Conservation (phyloP, 2,329 filamentous ascomycete genomes). For the Penicillium sp. region DNA sequence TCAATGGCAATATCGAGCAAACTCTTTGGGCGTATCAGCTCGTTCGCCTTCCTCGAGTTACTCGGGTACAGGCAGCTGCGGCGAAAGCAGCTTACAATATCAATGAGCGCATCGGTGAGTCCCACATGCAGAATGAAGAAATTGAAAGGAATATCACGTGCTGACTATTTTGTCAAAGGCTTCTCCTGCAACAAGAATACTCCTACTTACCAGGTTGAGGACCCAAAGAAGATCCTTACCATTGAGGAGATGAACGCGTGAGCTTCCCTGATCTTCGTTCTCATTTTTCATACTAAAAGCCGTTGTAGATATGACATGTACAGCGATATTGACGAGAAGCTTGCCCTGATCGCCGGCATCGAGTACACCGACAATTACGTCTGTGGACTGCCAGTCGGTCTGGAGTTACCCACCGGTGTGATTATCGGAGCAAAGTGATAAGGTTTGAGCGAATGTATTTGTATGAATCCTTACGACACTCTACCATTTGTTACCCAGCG, state of each 20-base stretch:
- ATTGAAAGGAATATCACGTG: neutral
- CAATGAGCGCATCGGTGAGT: constrained; percentile 59
- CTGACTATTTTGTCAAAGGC: constrained; percentile 40
- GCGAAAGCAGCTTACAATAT: constrained; percentile 62
- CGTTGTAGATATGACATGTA: constrained; percentile 58
- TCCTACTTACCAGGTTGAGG: constrained; percentile 61
- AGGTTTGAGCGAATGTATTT: neutral
- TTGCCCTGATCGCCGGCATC: constrained; percentile 33
- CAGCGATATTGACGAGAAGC: constrained; percentile 53
- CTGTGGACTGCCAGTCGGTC: constrained; percentile 48
- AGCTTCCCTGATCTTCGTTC: constrained; percentile 27
- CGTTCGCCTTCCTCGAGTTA: constrained; percentile 56
- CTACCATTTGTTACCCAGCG: neutral
- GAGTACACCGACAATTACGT: constrained; percentile 42
- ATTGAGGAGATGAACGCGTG: constrained; percentile 69
- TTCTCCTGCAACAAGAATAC: constrained; percentile 62
- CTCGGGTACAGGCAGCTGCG: constrained; percentile 57
- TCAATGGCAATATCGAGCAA: constrained; percentile 50
- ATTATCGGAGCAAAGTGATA: constrained; percentile 19
- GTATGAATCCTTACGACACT: neutral
- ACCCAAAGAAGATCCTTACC: constrained; percentile 61
- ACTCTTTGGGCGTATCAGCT: constrained; percentile 53
- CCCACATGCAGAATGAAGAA: neutral
- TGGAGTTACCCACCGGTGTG: constrained; percentile 39
- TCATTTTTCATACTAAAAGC: neutral